Base-by-base conservation (phyloP, 1,139 yeast genomes). In the Zygoascus meyerae region DNA sequence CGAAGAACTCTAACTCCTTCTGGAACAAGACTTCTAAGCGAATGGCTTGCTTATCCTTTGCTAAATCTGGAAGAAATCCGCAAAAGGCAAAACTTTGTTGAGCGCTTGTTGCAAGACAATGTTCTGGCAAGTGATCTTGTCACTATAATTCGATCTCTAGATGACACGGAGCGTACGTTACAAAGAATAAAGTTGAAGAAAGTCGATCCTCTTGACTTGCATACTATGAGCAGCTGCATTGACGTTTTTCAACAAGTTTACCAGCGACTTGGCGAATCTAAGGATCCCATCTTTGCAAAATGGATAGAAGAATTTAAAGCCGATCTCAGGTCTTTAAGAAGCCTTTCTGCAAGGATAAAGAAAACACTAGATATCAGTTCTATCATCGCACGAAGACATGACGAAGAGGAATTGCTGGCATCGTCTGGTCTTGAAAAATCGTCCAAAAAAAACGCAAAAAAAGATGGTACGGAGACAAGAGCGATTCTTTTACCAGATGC, bases 11-110 rank as follows among this genome's bases (percentile, higher is more conserved):
- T 77, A 1, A 87, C 98, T 0, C 74, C 82, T 1, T 79, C 95
- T 0, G 98, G 98, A 0, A 70, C 95, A 0, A 70, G 98, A 42
- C 60, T 85, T 17, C 67, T 92, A 15, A 75, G 82, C 2, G 81
- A 82, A 46, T 89, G 97, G 97, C 66, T 92, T 2, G 74, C 86
- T 16, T 81, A 90, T 0, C 99, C 99, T 0, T 73, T 86, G 0
- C 71, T 84, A 4, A 77, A 83, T 55, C 56, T 77, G 0, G 57
- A 60, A 0, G 83, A 77, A 51, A 79, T 92, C 17, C 63, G 64
- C 18, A 58, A 63, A 15, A 72, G 99, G 30, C 95, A 86, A 51
- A 69, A 70, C 8, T 69, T 80, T 40, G 94, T 90, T 0, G 63
- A 68, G 9, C 62, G 75, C 11, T 81, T 89, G 54, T 53, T 71